Conservation (phyloP, 139 green algal genomes). For the Gonium pectorale region DNA sequence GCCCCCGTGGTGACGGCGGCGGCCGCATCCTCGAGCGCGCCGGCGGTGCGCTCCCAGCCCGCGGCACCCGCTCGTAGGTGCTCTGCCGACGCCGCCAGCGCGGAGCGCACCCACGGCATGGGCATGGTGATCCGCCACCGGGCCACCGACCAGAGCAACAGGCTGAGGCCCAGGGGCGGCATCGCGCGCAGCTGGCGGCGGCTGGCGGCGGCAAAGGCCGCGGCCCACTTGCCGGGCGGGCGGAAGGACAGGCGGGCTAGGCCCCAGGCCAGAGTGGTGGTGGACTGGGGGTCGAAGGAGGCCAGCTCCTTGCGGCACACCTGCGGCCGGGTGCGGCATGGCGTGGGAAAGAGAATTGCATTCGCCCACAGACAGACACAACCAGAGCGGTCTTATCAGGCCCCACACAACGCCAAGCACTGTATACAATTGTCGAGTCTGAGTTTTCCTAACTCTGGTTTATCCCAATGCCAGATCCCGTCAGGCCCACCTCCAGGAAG, state of each 20-base stretch:
- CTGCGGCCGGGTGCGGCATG: neutral
- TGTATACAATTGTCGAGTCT: no score
- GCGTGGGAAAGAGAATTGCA: neutral
- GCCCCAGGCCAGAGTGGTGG: conserved; percentile 7
- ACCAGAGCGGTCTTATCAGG: neutral
- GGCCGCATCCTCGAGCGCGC: neutral
- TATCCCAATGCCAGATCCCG: neutral
- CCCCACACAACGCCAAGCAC: neutral
- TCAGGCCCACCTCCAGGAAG: neutral
- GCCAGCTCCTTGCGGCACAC: conserved; percentile 26
- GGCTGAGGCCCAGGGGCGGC: neutral
- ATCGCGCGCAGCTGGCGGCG: conserved; percentile 3
- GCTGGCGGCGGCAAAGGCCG: neutral
- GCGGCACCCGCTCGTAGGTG: neutral
- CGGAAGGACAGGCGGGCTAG: conserved; percentile 14
- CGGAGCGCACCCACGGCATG: neutral
- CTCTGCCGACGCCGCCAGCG: neutral
- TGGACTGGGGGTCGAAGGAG: conserved; percentile 2
- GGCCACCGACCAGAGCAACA: conserved; percentile 20
- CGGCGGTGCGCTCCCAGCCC: conserved; percentile 4
- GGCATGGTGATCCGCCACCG: neutral
- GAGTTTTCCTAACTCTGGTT: no score
- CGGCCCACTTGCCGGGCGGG: neutral
- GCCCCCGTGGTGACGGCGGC: neutral
- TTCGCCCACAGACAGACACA: neutral